Percentiles rank a stretch among this genome's conserved stretches.
Evolutionary conservation across 2,329 filamentous ascomycete species (phyloP).

Genomic region (Stagonosporopsis rhizophila): DNA sequence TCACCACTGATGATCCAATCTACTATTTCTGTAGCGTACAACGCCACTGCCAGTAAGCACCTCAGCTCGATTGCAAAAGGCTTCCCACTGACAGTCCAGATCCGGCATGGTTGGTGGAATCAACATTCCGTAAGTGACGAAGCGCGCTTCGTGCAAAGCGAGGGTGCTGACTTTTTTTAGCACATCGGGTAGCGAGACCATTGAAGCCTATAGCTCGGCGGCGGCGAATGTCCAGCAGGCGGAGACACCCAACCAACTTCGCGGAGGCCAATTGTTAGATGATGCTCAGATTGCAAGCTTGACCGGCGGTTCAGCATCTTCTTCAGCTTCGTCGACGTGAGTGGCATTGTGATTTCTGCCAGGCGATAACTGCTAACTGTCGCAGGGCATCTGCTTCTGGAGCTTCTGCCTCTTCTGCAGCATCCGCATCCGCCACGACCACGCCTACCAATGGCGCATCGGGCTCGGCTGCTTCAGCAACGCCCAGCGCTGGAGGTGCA

Average conservation of each 20-base stretch:
- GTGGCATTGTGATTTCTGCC: neutral
- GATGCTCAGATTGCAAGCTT: conserved; percentile 25
- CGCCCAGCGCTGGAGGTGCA: conserved; percentile 2
- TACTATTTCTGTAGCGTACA: conserved; percentile 34
- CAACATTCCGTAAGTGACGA: conserved; percentile 9
- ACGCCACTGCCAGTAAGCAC: conserved; percentile 28
- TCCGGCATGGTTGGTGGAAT: conserved; percentile 15
- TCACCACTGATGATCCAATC: conserved; percentile 29
- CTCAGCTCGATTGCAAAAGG: neutral
- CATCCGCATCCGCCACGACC: conserved; percentile 5
- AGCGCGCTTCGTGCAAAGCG: neutral
- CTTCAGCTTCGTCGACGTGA: conserved; percentile 13
- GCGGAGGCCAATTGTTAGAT: conserved; percentile 25
- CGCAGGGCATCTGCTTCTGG: conserved; percentile 7
- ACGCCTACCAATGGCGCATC: neutral
- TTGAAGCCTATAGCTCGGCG: conserved; percentile 9
- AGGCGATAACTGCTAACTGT: neutral
- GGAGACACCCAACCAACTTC: conserved; percentile 5
- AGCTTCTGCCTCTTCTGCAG: conserved; percentile 4
- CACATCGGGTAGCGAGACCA: conserved; percentile 6
- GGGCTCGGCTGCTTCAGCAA: conserved; percentile 1
- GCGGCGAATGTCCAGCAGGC: conserved; percentile 4
- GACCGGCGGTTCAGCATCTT: conserved; percentile 9
- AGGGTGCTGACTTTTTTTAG: neutral
- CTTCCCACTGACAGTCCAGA: neutral